phyloP scores from a whole-genome alignment of 148 eudicot species.

The Rhododendron kiyosumense region DNA sequence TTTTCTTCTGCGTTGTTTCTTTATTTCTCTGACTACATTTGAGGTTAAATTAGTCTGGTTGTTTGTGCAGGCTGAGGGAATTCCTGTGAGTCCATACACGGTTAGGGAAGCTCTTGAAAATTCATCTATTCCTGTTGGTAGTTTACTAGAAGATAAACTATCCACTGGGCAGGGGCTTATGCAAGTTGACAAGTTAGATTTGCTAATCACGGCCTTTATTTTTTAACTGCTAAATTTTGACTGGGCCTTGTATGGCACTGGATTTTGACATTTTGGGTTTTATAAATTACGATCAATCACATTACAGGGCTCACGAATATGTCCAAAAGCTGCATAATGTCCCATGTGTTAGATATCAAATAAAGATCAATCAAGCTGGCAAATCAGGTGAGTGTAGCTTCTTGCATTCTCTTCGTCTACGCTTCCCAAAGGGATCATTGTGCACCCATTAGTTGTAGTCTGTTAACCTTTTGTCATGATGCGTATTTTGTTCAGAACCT shows the following conservation, averaged over 20 bases:
- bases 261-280: neutral
- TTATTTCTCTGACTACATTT: neutral
- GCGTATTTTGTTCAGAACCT: conserved; percentile 54
- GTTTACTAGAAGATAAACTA: conserved; percentile 75
- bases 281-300: neutral
- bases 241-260: neutral
- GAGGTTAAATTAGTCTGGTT: neutral
- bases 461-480: neutral
- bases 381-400: conserved; percentile 55
- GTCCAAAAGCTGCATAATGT: conserved; percentile 46
- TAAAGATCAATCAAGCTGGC: conserved; percentile 70
- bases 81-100: conserved; percentile 82
- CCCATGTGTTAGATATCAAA: conserved; percentile 68
- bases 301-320: conserved; percentile 80
- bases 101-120: conserved; percentile 94
- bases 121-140: conserved; percentile 64
- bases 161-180: conserved; percentile 90
- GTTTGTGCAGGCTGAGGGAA: conserved; percentile 68
- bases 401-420: neutral
- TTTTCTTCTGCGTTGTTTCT: neutral
- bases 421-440: neutral
- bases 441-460: neutral
- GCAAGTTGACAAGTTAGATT: conserved; percentile 93
- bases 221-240: neutral
- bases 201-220: conserved; percentile 9